Evolutionary conservation across 2,329 filamentous ascomycete species (phyloP).

Genomic region (Sporothrix phasma): DNA sequence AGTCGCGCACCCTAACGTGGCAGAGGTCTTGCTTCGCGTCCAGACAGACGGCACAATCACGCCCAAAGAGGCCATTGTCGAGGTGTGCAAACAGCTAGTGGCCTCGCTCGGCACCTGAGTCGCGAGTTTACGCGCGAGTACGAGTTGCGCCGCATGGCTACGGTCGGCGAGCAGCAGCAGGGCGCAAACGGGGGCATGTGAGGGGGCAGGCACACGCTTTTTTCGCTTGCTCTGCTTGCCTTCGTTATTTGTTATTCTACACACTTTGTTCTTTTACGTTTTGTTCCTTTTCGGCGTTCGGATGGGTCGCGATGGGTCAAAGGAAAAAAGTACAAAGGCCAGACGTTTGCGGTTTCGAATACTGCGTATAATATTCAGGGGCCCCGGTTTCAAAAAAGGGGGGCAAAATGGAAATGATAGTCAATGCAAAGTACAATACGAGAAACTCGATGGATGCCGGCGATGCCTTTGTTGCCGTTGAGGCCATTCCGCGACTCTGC

Average conservation of each 20-base stretch:
- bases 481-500: neutral
- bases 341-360: neutral
- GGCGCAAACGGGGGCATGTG: constrained; percentile 3
- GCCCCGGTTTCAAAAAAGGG: neutral
- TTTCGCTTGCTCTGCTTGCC: neutral
- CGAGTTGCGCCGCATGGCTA: constrained; percentile 77
- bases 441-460: neutral
- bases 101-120: constrained; percentile 69
- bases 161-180: constrained; percentile 49
- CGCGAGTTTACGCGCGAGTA: constrained; percentile 89
- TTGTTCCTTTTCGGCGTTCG: neutral
- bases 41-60: constrained; percentile 84
- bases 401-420: neutral
- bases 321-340: neutral
- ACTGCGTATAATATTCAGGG: neutral
- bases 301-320: neutral
- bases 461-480: neutral
- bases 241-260: neutral
- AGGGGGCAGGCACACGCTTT: neutral
- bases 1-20: constrained; percentile 52
- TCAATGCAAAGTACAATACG: neutral
- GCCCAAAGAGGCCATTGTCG: constrained; percentile 79
- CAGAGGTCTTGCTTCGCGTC: constrained; percentile 61
- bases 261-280: neutral
- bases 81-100: constrained; percentile 73